Base-by-base conservation (phyloP, 768 basidiomycete genomes). In the Serendipita sp. region DNA sequence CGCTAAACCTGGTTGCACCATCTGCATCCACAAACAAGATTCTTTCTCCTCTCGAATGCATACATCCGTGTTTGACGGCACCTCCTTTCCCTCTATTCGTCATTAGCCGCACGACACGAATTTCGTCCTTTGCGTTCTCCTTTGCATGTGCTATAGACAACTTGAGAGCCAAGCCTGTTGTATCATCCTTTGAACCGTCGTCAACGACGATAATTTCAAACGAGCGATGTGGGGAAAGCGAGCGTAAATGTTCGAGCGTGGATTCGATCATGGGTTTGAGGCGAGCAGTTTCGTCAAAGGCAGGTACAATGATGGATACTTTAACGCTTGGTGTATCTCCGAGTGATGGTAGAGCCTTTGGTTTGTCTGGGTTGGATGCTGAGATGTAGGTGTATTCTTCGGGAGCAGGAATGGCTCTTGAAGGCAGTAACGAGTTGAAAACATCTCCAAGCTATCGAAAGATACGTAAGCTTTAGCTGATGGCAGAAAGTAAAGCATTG, bases 11-110 rank as follows among this genome's bases (percentile, higher is more conserved):
- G 64, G 90, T 93, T 34, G 94, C 94, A 3, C 88, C 94, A 67
- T 98, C 94, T 5, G 94, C 94, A 69, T 98, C 94, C 44, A 86
- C 94, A 82, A 96, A 92, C 61, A 98, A 74, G 48, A 96, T 75
- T 9, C 89, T 75, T 66, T 77, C 73, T 4, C 94, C 94, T 2
- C 89, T 79, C 5, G 83, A 80, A 68, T 86, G 83, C 66, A 94
- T 71, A 82, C 94, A 89, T 38, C 94, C 93, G 73, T 96, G 94
- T 34, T 87, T 78, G 24, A 96, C 92, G 0, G 92, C 90, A 2
- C 92, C 94, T 20, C 94, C 94, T 70, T 98, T 98, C 0, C 93
- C 93, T 17, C 86, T 74, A 69, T 98, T 98, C 68, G 78, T 76
- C 70, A 82, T 82, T 63, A 97, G 75, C 22, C 78, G 82, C 62